Evolutionary conservation across 495 filamentous ascomycete genomes (phyloP).

Genomic region (Margaritispora aquatica): DNA sequence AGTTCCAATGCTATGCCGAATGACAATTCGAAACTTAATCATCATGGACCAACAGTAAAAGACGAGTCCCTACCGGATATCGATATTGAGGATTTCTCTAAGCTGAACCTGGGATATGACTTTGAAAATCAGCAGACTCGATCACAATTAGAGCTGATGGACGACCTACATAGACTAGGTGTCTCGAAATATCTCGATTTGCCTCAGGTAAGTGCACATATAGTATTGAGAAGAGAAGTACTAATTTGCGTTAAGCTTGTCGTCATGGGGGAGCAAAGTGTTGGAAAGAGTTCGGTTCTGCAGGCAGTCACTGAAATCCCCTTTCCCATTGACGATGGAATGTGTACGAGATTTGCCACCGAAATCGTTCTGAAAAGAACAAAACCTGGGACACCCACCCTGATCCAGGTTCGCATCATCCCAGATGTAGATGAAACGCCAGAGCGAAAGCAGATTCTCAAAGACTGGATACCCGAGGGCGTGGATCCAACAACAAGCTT

Average conservation of each 20-base stretch:
- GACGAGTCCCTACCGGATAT: neutral
- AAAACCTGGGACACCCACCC: neutral
- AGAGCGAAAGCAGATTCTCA: neutral
- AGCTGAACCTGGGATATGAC: neutral
- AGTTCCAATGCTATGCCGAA: neutral
- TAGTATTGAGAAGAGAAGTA: conserved; percentile 7
- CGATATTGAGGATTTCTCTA: neutral
- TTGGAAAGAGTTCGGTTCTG: conserved; percentile 59
- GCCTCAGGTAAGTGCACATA: neutral
- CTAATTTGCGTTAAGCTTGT: conserved; percentile 53
- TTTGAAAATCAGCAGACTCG: conserved; percentile 10
- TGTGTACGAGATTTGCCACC: conserved; percentile 54
- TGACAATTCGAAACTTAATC: neutral
- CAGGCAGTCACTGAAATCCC: conserved; percentile 58
- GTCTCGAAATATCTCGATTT: conserved; percentile 7
- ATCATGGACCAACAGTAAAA: neutral
- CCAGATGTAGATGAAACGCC: neutral
- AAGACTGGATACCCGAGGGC: neutral
- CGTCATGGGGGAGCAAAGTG: conserved; percentile 50
- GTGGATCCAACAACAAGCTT: neutral
- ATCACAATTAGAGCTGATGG: conserved; percentile 6
- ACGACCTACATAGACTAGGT: conserved; percentile 5
- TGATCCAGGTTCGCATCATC: neutral
- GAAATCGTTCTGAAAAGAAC: conserved; percentile 41
- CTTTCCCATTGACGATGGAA: conserved; percentile 44